A percentile compares a stretch with the other conserved stretches of the same genome.
Conservation (phyloP, 176 grass and related monocot species). For the Poa annua region DNA sequence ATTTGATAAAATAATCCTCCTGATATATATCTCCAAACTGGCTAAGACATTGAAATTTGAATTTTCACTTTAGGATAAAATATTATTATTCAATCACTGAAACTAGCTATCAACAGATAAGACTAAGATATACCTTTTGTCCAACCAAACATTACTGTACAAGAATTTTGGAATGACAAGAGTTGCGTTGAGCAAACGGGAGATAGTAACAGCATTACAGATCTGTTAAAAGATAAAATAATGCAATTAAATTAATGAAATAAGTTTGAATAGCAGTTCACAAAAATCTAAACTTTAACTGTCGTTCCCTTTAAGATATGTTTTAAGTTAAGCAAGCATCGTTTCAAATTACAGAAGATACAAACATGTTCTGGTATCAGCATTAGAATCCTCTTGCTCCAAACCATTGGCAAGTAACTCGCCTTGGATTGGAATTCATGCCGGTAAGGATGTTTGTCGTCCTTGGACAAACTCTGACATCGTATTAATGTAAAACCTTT, state of each 20-base stretch:
- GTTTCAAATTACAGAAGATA: neutral
- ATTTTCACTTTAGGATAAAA: conserved; percentile 50
- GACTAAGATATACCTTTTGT: conserved; percentile 68
- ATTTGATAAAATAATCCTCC: conserved; percentile 95
- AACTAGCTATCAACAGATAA: conserved; percentile 24
- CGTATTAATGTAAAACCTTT: neutral
- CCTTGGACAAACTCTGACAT: neutral
- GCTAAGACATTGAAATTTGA: conserved; percentile 78
- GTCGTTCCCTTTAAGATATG: neutral
- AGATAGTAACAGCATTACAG: conserved; percentile 90
- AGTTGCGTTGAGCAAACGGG: conserved; percentile 84
- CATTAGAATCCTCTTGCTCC: conserved; percentile 1
- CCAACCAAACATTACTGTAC: conserved; percentile 96
- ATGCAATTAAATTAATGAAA: conserved; percentile 27
- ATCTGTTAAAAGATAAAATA: conserved; percentile 63
- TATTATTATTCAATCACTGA: conserved; percentile 9
- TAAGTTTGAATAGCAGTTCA: conserved; percentile 4
- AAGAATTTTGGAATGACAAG: conserved; percentile 90
- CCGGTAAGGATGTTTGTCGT: conserved; percentile 2
- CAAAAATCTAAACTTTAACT: conserved; percentile 24
- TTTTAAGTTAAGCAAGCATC: neutral
- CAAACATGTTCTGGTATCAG: conserved; percentile 1
- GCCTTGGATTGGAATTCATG: neutral
- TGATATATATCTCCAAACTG: conserved; percentile 99
- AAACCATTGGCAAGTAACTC: neutral